Base-by-base conservation (phyloP, 2,329 filamentous ascomycete species). In the Sarocladiaceae sp. region DNA sequence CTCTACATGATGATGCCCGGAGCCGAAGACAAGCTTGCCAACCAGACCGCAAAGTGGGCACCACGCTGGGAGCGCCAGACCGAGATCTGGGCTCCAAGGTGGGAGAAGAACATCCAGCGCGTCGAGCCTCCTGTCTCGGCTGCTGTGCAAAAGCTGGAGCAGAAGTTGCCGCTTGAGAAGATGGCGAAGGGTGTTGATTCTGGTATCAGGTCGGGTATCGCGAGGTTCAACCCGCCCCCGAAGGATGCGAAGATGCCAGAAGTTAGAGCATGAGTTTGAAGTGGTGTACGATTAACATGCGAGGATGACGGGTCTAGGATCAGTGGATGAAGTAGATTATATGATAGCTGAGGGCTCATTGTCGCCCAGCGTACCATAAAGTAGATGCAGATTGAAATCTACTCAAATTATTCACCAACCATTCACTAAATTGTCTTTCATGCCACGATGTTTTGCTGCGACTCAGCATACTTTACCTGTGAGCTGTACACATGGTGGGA, bases 51-150 rank as follows among this genome's bases (percentile, higher is more conserved):
- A 54, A 75, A 76, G 59, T 83, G 80, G 80, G 80, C 79, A 3
- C 78, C 79, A 17, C 74, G 77, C 52, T 83, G 80, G 80, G 79
- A 83, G 66, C 71, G 73, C 51, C 81, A 80, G 65, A 74, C 82
- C 61, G 74, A 68, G 56, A 77, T 75, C 68, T 76, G 82, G 62
- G 66, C 70, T 8, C 66, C 69, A n/a, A 73, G 74, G 15, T 71
- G 73, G 25, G 71, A 76, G 64, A 66, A 68, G 18, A 67, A 73
- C 49, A 71, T 78, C 36, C 74, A 76, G 57, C 71, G 74, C 50
- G 69, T 79, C 51, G 70, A 78, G 61, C 77, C 75, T 2, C 74
- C 71, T 18, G 61, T 78, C 50, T 64, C 72, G 51, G 68, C 66
- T 54, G 71, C 72, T 46, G 69, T 79, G 26, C 68, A 72, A 62